These are phyloP conservation scores for Magnaporthiopsis rhizophila DNA, from an alignment of 2,329 filamentous ascomycete genomes.

Conservation along the genomic window DNA sequence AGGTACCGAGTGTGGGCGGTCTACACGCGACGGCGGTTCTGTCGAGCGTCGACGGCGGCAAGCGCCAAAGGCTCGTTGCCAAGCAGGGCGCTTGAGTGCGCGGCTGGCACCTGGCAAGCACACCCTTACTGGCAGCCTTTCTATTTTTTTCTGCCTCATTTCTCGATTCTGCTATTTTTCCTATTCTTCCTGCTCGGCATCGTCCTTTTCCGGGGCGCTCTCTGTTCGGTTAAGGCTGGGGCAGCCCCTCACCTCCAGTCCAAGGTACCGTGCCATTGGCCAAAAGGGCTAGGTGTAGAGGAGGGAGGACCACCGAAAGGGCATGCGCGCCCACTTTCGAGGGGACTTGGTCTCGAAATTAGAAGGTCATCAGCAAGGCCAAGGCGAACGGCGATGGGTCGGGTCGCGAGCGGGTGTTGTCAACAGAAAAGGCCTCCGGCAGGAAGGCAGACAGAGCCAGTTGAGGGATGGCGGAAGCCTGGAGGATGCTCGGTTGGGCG, in stretches of 20 bases:
- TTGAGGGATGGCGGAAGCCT: not conserved
- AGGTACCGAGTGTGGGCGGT: not conserved
- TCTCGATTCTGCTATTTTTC: not conserved
- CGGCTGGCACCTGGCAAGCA: not conserved
- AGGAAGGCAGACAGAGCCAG: not conserved
- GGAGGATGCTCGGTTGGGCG: not conserved
- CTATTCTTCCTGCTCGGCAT: not conserved
- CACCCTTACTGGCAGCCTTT: not conserved
- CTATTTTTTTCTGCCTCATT: not conserved
- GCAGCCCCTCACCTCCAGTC: not conserved
- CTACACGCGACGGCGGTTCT: not conserved
- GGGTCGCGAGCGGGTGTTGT: not conserved
- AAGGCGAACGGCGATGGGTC: not conserved
- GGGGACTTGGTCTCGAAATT: not conserved
- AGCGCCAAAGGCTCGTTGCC: not conserved
- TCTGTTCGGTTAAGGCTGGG: not conserved
- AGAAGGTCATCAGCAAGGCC: not conserved
- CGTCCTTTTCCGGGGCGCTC: too few relatives aligned
- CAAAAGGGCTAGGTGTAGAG: not conserved
- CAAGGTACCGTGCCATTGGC: not conserved
- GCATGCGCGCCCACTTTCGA: not conserved
- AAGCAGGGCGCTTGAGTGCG: not conserved
- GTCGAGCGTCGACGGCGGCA: not conserved
- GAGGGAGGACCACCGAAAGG: not conserved
- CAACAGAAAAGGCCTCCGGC: not conserved